Base-by-base conservation (phyloP, 768 basidiomycete species). In the Leucosporidium creatinivorum region DNA sequence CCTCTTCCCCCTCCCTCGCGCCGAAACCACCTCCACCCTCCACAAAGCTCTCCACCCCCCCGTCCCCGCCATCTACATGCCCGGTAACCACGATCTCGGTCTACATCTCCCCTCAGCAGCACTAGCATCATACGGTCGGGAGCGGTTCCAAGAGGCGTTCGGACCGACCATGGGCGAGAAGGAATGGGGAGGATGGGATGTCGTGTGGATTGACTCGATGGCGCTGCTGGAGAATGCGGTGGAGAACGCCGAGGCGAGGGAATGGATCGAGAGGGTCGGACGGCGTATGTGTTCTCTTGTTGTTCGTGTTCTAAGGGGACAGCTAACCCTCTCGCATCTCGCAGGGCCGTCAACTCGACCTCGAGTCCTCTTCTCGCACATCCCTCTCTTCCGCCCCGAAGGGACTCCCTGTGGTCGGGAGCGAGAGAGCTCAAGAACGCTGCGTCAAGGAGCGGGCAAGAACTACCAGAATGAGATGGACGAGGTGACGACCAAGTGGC, bases 51-150 rank as follows among this genome's bases (percentile, higher is more conserved):
- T 62, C 51, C 36, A 48, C 30, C 67, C 70, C 21, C 66, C 65
- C 9, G 48, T 65, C 47, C 72, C 67, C 3, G 55, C 62, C 82
- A 66, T 87, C 77, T 88, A 85, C 75, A 82, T 93, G 33, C 87
- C 92, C 4, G 94, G 94, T 9, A 98, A 97, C 76, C 92, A 93
- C 75, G 94, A 98, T 74, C 82, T 88, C 44, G 89, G 89, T 85
- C 89, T 75, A 1, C 61, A 63, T 60, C 51, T 60, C 56, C 28
- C 58, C 57, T 66, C 63, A n/a, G 1, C 66, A 19, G n/a, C 63
- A 28, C 39, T 72, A 63, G 63, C 70, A 55, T 31, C 62, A 26
- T 70, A 67, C 64, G 81, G 73, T 79, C 84, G 63, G 77, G 78
- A 75, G 51, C 86, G 91, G 36, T 96, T 89, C 75, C 78, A 73